Evolutionary conservation across 2,329 filamentous ascomycete species (phyloP).

Genomic region (Stachybotrys chartarum): DNA sequence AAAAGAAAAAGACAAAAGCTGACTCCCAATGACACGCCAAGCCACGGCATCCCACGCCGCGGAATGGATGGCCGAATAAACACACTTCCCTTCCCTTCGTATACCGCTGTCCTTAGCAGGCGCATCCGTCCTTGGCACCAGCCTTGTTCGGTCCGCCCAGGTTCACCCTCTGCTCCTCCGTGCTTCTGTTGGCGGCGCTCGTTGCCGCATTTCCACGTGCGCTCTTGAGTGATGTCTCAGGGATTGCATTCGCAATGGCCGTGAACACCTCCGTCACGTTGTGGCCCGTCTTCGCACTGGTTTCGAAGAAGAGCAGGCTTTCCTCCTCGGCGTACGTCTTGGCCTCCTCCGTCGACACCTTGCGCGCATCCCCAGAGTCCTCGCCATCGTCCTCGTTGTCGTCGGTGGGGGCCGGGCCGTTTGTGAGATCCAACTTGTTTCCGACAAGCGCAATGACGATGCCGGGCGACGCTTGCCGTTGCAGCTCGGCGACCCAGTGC

Average conservation of each 20-base stretch:
- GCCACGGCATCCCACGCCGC: neutral
- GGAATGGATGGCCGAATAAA: neutral
- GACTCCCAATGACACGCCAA: neutral
- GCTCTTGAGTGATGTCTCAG: constrained; percentile 91
- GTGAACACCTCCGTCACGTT: constrained; percentile 97
- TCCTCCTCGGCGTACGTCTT: constrained; percentile 94
- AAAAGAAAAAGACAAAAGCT: neutral
- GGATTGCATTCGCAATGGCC: constrained; percentile 95
- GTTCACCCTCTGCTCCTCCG: constrained; percentile 73
- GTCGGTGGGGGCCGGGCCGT: constrained; percentile 40
- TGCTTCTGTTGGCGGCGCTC: constrained; percentile 49
- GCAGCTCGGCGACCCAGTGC: constrained; percentile 97
- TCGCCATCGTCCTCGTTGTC: constrained; percentile 51
- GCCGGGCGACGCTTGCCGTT: constrained; percentile 89
- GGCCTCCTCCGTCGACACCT: constrained; percentile 85
- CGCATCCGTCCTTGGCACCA: constrained; percentile 84
- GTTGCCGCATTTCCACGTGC: constrained; percentile 66
- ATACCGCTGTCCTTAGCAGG: constrained; percentile 52
- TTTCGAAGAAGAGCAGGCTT: constrained; percentile 92
- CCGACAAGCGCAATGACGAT: constrained; percentile 96
- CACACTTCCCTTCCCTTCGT: neutral
- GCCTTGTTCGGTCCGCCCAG: constrained; percentile 65
- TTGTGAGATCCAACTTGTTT: constrained; percentile 90
- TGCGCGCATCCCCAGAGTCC: constrained; percentile 68
- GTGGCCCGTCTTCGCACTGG: constrained; percentile 89